Evolutionary conservation across 768 basidiomycete species (phyloP).

Genomic region (Clitopilus passeckerianus): DNA sequence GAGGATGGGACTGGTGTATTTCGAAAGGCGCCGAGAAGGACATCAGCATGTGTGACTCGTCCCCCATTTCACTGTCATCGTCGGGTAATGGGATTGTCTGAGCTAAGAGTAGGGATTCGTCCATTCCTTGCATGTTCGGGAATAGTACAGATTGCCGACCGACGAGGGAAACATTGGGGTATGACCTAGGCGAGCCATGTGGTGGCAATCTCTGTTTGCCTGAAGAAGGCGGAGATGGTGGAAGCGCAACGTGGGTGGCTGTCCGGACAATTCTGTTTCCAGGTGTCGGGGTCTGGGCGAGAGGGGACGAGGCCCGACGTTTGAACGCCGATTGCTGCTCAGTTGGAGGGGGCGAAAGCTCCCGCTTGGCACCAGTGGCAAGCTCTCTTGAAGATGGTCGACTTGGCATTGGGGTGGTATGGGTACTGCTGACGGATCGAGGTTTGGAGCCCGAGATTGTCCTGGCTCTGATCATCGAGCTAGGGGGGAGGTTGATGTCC

Average conservation of each 20-base stretch:
- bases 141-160: slow-evolving; percentile 39
- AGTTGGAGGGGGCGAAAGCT: slow-evolving; percentile 37
- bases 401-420: not conserved
- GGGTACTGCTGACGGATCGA: slow-evolving; percentile 38
- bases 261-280: slow-evolving; percentile 27
- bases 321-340: slow-evolving; percentile 28
- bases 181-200: slow-evolving; percentile 13
- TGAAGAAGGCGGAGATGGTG: slow-evolving; percentile 31
- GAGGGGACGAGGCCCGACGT: slow-evolving; percentile 46
- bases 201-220: slow-evolving; percentile 24
- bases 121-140: slow-evolving; percentile 32
- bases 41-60: slow-evolving; percentile 54
- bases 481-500: slow-evolving; percentile 44
- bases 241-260: slow-evolving; percentile 29
- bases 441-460: slow-evolving; percentile 23
- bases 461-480: slow-evolving; percentile 34
- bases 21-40: slow-evolving; percentile 72
- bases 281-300: slow-evolving; percentile 26
- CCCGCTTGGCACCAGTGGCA: slow-evolving; percentile 24
- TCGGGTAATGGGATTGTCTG: slow-evolving; percentile 73
- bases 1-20: slow-evolving; percentile 26
- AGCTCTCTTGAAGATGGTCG: slow-evolving; percentile 10
- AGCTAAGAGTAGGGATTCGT: slow-evolving; percentile 67
- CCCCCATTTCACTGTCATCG: slow-evolving; percentile 62
- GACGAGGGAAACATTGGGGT: slow-evolving; percentile 21